Base-by-base conservation (phyloP, 2,329 filamentous ascomycete species). In the Emydomyces testavorans region DNA sequence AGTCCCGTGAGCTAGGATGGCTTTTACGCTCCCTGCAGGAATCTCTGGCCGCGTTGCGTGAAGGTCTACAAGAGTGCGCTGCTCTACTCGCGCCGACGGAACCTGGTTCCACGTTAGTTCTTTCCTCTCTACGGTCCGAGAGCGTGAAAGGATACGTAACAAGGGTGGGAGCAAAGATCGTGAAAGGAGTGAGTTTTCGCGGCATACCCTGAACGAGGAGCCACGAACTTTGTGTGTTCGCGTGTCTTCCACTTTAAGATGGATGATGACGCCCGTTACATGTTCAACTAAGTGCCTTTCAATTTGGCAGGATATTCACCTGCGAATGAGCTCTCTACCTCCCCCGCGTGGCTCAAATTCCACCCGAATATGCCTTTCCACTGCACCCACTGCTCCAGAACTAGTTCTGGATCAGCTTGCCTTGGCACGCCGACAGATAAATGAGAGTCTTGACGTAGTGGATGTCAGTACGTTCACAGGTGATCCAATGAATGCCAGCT, bases 101-200 rank as follows among this genome's bases (percentile, higher is more conserved):
- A 60, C 81, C 83, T 1, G 88, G 88, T 6, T 89, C 82, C 57
- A 98, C 90, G 0, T 78, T 98, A 23, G 89, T 92, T 24, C 76
- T 98, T 55, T 92, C 85, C 52, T 93, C 89, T 11, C 77, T 83
- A 48, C 79, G 89, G 48, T 90, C 86, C 48, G 92, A 98, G 69
- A 80, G 78, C 56, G 80, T 96, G 53, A 98, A 98, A 65, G 92
- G 92, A 15, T 85, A 87, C 58, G 79, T 96, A 51, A 96, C 90
- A 1, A 79, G 92, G 46, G 79, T 94, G 29, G 92, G 92, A 32
- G 86, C 86, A n/a, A 80, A 83, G 44, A 83, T 98, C 54, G 83
- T 94, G 53, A 94, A 94, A 64, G 90, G 88, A 55, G 85, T 89
- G 72, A 57, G 81, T 74, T 38, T 3, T 24, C 31, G n/a, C 26